Evolutionary conservation across 768 basidiomycete genomes (phyloP).

Genomic region (Inosperma sp.): DNA sequence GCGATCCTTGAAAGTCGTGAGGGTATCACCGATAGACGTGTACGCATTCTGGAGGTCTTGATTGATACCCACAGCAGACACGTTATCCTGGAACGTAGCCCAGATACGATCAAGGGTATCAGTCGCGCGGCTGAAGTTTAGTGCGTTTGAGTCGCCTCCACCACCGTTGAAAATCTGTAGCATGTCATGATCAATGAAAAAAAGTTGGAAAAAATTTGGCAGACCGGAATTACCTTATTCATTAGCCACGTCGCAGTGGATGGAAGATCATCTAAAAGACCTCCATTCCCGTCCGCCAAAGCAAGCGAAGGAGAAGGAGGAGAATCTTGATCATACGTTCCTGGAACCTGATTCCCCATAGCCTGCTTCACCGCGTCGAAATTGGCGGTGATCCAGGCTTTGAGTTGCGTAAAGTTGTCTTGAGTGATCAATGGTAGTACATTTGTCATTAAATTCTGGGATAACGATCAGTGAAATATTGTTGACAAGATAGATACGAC

Average conservation of each 20-base stretch:
- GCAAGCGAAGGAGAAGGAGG: background rate
- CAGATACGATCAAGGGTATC: background rate
- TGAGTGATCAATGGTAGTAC: background rate
- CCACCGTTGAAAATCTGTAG: background rate
- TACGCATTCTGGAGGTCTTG: background rate
- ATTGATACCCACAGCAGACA: background rate
- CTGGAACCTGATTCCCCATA: background rate
- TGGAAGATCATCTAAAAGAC: conserved; percentile 2
- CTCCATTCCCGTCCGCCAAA: background rate
- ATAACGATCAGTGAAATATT: background rate
- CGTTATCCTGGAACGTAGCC: background rate
- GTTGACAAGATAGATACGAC: background rate
- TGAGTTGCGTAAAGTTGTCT: background rate
- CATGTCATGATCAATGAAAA: background rate
- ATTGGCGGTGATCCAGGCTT: background rate
- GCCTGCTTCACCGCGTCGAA: background rate
- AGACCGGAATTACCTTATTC: conserved; percentile 4
- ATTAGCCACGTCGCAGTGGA: background rate
- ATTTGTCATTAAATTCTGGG: background rate
- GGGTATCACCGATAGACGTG: conserved; percentile 1
- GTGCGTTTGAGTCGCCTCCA: background rate
- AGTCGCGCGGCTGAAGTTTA: background rate
- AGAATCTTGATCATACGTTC: background rate
- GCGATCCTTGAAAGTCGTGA: conserved; percentile 1
- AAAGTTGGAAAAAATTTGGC: background rate